Evolutionary conservation across 1,139 yeast species (phyloP).

Genomic region (Wickerhamomyces sp.): DNA sequence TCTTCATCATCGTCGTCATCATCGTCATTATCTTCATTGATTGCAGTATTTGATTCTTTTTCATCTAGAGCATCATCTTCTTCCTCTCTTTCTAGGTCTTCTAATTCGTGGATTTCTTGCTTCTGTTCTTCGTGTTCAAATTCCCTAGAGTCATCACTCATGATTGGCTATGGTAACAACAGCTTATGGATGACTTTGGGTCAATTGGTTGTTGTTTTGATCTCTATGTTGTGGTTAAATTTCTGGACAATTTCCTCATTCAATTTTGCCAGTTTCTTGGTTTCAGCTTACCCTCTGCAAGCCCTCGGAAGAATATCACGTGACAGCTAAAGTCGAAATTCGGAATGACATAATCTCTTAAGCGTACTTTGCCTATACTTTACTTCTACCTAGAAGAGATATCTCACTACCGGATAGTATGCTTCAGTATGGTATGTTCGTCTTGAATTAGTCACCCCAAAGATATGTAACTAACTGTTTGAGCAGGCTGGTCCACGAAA

Average conservation of each 20-base stretch:
- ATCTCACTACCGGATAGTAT: too few relatives aligned
- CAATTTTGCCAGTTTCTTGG: neutral
- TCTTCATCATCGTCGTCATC: constrained; percentile 50
- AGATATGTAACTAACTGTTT: neutral
- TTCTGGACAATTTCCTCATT: neutral
- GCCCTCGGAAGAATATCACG: too few relatives aligned
- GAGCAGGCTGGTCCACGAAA: constrained; percentile 3
- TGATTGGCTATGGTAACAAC: neutral
- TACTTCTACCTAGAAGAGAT: too few relatives aligned
- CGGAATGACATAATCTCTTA: neutral
- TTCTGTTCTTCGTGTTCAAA: constrained; percentile 26
- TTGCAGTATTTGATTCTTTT: neutral
- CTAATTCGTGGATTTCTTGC: constrained; percentile 26
- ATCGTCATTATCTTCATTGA: constrained; percentile 29
- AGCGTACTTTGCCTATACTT: too few relatives aligned
- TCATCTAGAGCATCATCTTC: constrained; percentile 15
- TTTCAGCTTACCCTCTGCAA: neutral
- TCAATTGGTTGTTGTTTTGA: neutral
- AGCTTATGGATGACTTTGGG: neutral
- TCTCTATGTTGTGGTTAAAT: neutral
- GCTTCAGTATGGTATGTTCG: too few relatives aligned
- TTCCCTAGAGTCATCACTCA: constrained; percentile 26
- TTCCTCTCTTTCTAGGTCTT: constrained; percentile 26
- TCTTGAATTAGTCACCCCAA: neutral
- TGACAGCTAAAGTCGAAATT: neutral